Conservation (phyloP, 495 filamentous ascomycete species). For the Rusavskia elegans region DNA sequence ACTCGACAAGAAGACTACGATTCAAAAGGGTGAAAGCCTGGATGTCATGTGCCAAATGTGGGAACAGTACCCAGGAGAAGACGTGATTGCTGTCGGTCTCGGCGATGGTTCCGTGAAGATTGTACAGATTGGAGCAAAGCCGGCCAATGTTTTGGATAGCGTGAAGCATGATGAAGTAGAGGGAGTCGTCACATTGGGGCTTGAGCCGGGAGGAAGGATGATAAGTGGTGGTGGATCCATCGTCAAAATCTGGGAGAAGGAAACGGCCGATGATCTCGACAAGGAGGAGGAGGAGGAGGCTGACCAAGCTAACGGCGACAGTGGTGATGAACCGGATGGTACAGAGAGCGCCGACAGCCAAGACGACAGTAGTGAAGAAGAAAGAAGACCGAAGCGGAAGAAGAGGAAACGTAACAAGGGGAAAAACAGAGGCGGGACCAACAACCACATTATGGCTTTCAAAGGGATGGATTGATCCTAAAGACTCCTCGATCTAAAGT, state of each 20-base stretch:
- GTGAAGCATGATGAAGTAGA: slow-evolving; percentile 73
- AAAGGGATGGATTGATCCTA: slow-evolving; percentile 41
- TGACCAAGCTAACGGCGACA: background rate
- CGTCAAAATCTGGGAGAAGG: slow-evolving; percentile 74
- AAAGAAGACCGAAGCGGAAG: slow-evolving; percentile 31
- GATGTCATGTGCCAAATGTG: background rate
- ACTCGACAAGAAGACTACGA: background rate
- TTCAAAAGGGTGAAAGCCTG: background rate
- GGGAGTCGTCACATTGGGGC: slow-evolving; percentile 59
- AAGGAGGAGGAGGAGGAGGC: slow-evolving; percentile 8
- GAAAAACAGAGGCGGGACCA: slow-evolving; percentile 32
- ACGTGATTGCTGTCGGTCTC: slow-evolving; percentile 66
- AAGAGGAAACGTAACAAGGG: slow-evolving; percentile 44
- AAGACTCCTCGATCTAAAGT: too few relatives aligned
- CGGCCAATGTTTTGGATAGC: slow-evolving; percentile 36
- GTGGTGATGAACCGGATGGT: slow-evolving; percentile 21
- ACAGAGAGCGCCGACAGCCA: slow-evolving; percentile 18
- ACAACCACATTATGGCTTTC: slow-evolving; percentile 47
- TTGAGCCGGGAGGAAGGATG: slow-evolving; percentile 70
- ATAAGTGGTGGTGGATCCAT: slow-evolving; percentile 70
- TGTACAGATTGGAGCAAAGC: slow-evolving; percentile 43
- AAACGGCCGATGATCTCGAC: slow-evolving; percentile 18
- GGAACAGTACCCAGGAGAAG: slow-evolving; percentile 50
- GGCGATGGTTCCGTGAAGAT: slow-evolving; percentile 47
- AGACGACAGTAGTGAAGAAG: slow-evolving; percentile 28